Percentiles rank a stretch among this genome's conserved stretches.
These are phyloP conservation scores for Margaritispora aquatica DNA, from an alignment of 495 filamentous ascomycete species.

Conservation along the genomic window DNA sequence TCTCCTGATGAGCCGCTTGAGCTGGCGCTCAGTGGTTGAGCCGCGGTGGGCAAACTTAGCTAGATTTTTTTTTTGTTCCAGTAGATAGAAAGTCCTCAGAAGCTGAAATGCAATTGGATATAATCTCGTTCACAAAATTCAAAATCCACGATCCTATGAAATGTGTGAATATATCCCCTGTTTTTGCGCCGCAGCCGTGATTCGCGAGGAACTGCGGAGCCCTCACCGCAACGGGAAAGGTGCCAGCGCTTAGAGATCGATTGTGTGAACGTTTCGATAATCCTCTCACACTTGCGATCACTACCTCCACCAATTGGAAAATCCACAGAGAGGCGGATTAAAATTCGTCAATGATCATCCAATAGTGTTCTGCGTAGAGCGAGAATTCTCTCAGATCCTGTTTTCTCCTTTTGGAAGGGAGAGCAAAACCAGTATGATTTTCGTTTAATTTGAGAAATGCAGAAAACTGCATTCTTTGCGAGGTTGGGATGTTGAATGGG, in stretches of 20 bases:
- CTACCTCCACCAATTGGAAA: slow-evolving; percentile 1
- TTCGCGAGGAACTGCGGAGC: background rate
- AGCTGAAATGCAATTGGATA: too few species aligned
- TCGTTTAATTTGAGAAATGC: background rate
- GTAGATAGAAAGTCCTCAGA: too few species aligned
- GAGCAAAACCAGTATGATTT: background rate
- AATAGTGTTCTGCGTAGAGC: background rate
- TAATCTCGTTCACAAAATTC: too few species aligned
- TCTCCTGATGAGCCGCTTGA: background rate
- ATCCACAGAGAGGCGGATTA: background rate
- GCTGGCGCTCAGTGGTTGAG: too few species aligned
- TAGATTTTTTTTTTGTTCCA: too few species aligned
- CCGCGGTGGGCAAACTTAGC: too few species aligned
- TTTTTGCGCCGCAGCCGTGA: background rate
- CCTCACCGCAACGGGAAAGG: background rate
- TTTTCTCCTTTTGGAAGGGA: background rate
- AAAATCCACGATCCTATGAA: background rate
- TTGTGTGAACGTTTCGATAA: background rate
- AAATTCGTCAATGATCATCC: background rate
- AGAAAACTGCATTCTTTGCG: too few species aligned
- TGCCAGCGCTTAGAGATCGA: background rate
- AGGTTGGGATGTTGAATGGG: background rate
- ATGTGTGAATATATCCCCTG: too few species aligned
- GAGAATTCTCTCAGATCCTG: background rate
- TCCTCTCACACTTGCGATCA: background rate